Percentiles rank a stretch among this genome's conserved stretches.
Conservation (phyloP, 345 rosid species). For the Salix brachista region DNA sequence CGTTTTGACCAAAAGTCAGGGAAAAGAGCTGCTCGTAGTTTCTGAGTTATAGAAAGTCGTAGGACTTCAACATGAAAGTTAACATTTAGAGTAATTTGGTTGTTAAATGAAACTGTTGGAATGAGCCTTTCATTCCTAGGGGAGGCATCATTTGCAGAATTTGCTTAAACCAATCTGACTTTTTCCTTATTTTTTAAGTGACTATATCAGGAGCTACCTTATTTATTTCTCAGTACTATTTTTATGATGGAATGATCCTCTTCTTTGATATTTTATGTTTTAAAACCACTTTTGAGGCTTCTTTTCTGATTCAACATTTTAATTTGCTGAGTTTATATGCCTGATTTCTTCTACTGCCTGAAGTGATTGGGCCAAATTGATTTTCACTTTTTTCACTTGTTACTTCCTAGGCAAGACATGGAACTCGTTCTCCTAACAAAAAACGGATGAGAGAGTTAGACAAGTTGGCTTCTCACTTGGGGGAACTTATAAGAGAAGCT, state of each 20-base stretch:
- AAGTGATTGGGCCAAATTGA: background rate
- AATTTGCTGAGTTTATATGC: background rate
- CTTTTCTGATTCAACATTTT: background rate
- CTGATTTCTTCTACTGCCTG: background rate
- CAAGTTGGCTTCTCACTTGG: constrained; percentile 53
- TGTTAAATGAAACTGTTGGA: background rate
- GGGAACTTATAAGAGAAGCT: constrained; percentile 54
- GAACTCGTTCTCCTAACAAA: constrained; percentile 94
- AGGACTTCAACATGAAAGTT: background rate
- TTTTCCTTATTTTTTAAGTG: background rate
- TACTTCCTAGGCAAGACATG: constrained; percentile 74
- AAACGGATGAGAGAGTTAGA: constrained; percentile 74
- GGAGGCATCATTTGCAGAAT: background rate
- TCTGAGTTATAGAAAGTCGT: background rate
- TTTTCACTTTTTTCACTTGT: background rate
- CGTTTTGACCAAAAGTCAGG: background rate
- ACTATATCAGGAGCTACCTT: background rate
- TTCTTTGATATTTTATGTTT: background rate
- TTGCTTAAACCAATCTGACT: background rate
- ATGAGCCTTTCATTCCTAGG: background rate
- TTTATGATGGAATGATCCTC: background rate
- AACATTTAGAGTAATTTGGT: background rate
- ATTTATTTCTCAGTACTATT: background rate
- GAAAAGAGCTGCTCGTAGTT: background rate
- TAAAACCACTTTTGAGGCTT: background rate